Percentiles rank a stretch among this genome's conserved stretches.
Conservation (phyloP, 2,329 filamentous ascomycete species). For the Verticillium tricorpus region DNA sequence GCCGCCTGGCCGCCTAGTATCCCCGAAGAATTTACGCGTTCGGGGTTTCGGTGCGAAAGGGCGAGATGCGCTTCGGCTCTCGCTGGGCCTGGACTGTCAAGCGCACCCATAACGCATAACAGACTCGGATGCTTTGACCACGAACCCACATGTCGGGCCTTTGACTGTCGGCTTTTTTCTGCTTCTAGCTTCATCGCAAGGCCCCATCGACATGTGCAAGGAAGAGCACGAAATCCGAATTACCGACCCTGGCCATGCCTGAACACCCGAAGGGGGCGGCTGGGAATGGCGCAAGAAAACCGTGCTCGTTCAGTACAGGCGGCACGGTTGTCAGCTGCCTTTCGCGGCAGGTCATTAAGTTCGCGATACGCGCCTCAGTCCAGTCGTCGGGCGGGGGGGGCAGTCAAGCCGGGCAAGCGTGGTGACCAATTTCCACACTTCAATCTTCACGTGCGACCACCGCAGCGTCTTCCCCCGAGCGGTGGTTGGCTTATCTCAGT, state of each 20-base stretch:
- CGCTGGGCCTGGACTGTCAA: neutral
- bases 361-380: neutral
- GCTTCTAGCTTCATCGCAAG: neutral
- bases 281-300: neutral
- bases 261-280: neutral
- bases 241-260: neutral
- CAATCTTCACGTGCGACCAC: neutral
- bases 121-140: neutral
- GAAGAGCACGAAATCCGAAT: neutral
- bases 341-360: neutral
- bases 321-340: neutral
- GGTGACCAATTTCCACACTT: neutral
- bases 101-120: neutral
- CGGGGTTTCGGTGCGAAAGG: constrained; percentile 1
- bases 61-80: neutral
- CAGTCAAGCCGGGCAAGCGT: neutral
- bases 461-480: neutral
- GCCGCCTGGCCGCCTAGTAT: neutral
- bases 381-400: neutral
- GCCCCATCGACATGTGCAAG: neutral
- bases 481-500: neutral
- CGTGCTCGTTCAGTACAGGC: neutral
- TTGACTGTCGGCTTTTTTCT: neutral
- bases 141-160: neutral
- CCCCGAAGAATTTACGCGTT: neutral